These are phyloP conservation scores for Hypoxylon lenormandii DNA, from an alignment of 495 filamentous ascomycete genomes.

Conservation along the genomic window DNA sequence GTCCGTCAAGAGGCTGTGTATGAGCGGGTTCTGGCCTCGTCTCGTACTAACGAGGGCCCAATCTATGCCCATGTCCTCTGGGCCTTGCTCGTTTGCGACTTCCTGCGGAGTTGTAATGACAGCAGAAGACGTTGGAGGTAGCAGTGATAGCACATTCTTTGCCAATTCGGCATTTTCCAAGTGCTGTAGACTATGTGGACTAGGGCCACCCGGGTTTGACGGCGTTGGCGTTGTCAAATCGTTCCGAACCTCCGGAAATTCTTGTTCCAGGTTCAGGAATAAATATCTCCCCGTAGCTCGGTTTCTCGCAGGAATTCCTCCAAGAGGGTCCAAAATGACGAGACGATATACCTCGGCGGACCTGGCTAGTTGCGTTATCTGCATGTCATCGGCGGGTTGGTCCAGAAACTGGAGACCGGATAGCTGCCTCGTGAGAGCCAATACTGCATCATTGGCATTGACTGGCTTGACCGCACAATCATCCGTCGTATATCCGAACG, in stretches of 20 bases:
- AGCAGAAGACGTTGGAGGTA: conserved; percentile 87
- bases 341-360: conserved; percentile 80
- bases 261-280: conserved; percentile 95
- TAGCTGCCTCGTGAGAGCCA: conserved; percentile 79
- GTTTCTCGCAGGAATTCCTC: conserved; percentile 81
- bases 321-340: conserved; percentile 87
- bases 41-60: conserved; percentile 70
- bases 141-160: conserved; percentile 73
- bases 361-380: conserved; percentile 58
- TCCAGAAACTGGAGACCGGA: conserved; percentile 66
- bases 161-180: conserved; percentile 79
- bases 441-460: conserved; percentile 73
- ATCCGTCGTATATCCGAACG: conserved; percentile 74
- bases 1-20: conserved; percentile 96
- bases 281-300: conserved; percentile 78
- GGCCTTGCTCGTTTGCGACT: conserved; percentile 68
- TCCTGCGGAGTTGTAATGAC: conserved; percentile 87
- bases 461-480: conserved; percentile 67
- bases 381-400: conserved; percentile 59
- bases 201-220: conserved; percentile 12
- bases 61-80: conserved; percentile 59
- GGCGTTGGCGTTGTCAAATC: conserved; percentile 61
- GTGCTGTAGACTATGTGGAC: conserved; percentile 58
- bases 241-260: conserved; percentile 74
- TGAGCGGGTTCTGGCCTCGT: conserved; percentile 86